Evolutionary conservation across 2,329 filamentous ascomycete genomes (phyloP).

Genomic region (Tolypocladium ovalisporum): DNA sequence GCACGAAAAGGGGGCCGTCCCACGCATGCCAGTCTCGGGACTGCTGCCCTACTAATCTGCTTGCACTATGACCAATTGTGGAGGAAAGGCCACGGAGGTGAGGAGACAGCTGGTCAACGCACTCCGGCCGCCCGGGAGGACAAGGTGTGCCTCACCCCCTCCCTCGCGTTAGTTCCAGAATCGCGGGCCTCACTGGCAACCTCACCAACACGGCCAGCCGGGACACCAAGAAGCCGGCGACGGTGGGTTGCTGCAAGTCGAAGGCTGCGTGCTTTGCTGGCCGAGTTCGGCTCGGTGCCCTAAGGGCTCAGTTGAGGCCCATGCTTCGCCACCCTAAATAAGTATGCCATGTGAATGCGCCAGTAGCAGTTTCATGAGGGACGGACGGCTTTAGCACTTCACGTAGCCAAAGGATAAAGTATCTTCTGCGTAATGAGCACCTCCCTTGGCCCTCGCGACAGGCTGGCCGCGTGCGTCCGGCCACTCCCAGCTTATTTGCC

Average conservation of each 20-base stretch:
- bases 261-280: neutral
- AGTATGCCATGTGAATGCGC: neutral
- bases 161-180: neutral
- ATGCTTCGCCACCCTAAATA: slow-evolving; percentile 3
- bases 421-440: neutral
- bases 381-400: neutral
- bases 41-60: neutral
- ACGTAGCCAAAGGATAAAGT: neutral
- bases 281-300: neutral
- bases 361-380: neutral
- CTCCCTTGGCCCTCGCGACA: neutral
- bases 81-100: neutral
- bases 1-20: neutral
- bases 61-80: neutral
- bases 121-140: neutral
- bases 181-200: neutral
- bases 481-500: neutral
- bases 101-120: neutral
- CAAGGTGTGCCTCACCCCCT: neutral
- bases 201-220: neutral
- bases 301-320: neutral
- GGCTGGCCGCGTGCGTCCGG: neutral
- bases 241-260: neutral
- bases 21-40: neutral
- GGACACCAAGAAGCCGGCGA: neutral